A percentile compares a stretch with the other conserved stretches of the same genome.
Conservation (phyloP, 2,329 filamentous ascomycete genomes). For the Endocalyx cinctus region DNA sequence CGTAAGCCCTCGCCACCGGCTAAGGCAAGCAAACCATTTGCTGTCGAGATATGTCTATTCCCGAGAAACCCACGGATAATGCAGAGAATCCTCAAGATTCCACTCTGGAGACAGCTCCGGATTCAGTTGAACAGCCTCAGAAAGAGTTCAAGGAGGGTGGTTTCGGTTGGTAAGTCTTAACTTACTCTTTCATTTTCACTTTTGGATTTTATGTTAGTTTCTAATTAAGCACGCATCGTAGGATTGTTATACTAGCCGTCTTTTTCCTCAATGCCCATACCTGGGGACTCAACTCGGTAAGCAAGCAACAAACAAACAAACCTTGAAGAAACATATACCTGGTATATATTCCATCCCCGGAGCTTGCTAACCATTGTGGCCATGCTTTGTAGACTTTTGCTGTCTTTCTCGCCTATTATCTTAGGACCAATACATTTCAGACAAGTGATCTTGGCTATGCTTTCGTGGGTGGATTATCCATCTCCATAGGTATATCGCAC, state of each 20-base stretch:
- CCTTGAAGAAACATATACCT: conserved; percentile 1
- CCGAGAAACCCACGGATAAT: too few species aligned
- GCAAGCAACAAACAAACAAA: conserved; percentile 19
- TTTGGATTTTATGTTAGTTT: not conserved
- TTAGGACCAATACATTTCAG: conserved; percentile 55
- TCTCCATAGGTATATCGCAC: conserved; percentile 42
- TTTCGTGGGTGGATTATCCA: conserved; percentile 70
- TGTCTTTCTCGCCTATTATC: conserved; percentile 54
- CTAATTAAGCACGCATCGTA: conserved; percentile 14
- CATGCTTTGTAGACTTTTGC: conserved; percentile 43
- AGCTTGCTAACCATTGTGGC: conserved; percentile 10
- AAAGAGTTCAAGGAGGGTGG: conserved; percentile 48
- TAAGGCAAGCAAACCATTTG: too few species aligned
- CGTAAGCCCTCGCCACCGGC: too few species aligned
- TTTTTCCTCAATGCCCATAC: conserved; percentile 64
- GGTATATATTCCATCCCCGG: not conserved
- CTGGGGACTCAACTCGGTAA: conserved; percentile 67
- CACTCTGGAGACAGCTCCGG: too few species aligned
- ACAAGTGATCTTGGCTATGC: conserved; percentile 65
- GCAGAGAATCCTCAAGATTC: too few species aligned
- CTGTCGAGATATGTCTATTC: too few species aligned
- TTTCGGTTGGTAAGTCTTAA: conserved; percentile 48
- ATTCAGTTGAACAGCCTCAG: too few species aligned
- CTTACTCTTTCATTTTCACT: conserved; percentile 1
- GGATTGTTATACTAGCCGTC: conserved; percentile 50